Evolutionary conservation across 768 basidiomycete genomes (phyloP), one percentile per base, ranked within the genome.

Genomic region (Paxillus involutus): DNA sequence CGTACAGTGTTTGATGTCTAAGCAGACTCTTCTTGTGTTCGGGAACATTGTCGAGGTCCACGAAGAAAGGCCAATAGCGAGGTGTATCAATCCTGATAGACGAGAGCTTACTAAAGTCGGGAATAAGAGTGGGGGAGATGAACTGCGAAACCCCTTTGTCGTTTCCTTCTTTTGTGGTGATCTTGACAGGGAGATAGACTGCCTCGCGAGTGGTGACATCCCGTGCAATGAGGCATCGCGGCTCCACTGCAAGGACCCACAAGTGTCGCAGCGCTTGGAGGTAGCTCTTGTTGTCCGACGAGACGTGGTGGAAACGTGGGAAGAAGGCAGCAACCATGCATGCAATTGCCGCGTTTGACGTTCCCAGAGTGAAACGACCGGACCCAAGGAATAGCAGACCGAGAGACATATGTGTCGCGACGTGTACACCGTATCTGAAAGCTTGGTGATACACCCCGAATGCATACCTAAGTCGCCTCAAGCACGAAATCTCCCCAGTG

Each of bases 171-270:
- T 76, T 82, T 59, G 91, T 79, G 32, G 84, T 86, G 58, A 98
- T 83, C 70, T 94, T 95, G 63, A 98, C 81, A 0, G 95, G 97
- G 0, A 99, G 80, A 67, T 94, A 96, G 21, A 96, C 91, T 0
- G 93, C 85, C 66, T 97, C 91, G 3, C 82, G 80, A 3, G 90
- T 91, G 61, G 98, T 94, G 30, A 97, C 91, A 61, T 99, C 97
- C 30, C 91, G 82, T 0, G 94, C 91, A 36, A 94, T 81, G 16
- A 99, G 77, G 65, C 96, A 98, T 45, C 96, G 75, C 4, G 97
- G 97, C 63, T 99, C 96, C 6, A 90, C 88, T 1, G 97, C 96
- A 42, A 99, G 79, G 2, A 91, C 94, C 97, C 97, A 99, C 21
- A 99, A 72, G 67, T 98, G 96, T 7, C 97, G 85, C 56, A 95